Base-by-base conservation (phyloP, 805 yeast genomes). In the Starmera caribaea region DNA sequence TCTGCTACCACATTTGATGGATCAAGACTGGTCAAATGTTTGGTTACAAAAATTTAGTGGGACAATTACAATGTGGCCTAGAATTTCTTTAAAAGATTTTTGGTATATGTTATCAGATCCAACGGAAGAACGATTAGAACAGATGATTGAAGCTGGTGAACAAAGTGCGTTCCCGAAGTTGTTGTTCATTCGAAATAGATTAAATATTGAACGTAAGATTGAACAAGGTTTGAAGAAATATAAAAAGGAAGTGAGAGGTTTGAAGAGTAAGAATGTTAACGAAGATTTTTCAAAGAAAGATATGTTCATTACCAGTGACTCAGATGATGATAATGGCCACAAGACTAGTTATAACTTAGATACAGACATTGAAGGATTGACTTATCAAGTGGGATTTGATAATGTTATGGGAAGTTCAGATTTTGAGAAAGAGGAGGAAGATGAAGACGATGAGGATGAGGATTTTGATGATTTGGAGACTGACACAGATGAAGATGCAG, bases 1-100 rank as follows among this genome's bases (percentile, higher is more conserved):
- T 43, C 61, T 83, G 17, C 62, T 81, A 36, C 94, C 94, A 3
- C 72, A 73, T 43, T 55, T 81, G 34, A 58, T 79, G 63, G 81
- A 80, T 48, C 86, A 79, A 55, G 92, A 83, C 58, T 84, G 90
- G 90, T 79, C 85, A 46, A 77, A 74, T 50, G 69, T 83, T 14
- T 83, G 84, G 71, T 60, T 84, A 26, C 94, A 83, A 61, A 63
- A 71, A 42, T 83, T 84, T 52, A 73, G 79, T 35, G 94, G 94
- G 1, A 70, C 84, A 0, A 77, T 83, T 10, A 84, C 92, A 0
- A 66, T 83, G 16, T 83, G 86, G 78, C 92, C 92, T 3, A 71
- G 79, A 46, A 72, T 79, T 45, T 62, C 62, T 30, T 54, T 80
- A 11, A 56, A 55, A 29, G 92, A 84, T 52, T 76, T 81, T 45